Evolutionary conservation across 169 alveolate species (phyloP), one percentile per base, ranked within the genome.

Genomic region (Babesia bovis): DNA sequence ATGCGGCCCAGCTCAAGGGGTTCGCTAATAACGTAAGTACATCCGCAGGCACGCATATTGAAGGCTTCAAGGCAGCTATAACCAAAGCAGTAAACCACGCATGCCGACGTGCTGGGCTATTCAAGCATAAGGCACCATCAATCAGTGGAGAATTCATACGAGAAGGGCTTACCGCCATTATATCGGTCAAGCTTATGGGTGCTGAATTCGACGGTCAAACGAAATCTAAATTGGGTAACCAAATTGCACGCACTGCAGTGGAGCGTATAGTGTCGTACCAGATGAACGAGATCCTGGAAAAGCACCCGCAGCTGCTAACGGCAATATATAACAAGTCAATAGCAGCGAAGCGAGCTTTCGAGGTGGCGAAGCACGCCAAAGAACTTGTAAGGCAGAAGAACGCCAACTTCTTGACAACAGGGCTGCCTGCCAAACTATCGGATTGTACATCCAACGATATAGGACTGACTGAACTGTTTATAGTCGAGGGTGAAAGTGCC

Each of bases 151-250:
- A 89, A 47, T 85, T 82, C 49, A 77, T 81, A 47, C 68, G 93
- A 63, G 94, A 76, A 52, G 92, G 94, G 23, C 73, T 90, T 72
- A 84, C 90, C 50, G 94, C 94, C 55, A 82, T 91, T 28, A 76
- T 91, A 21, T 84, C 91, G 17, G 82, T 91, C 15, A 89, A 77
- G 72, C 67, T 89, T 60, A 76, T 57, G 55, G 85, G 89, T 30
- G 92, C 95, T 4, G 94, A 90, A 63, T 91, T 91, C 73, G 94
- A 91, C 71, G 95, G 95, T 6, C 95, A 91, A 69, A 91, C 95
- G 15, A 91, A 91, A 61, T 78, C 84, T n/a, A 91, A 84, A 66
- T 82, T 91, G 42, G 93, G 94, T 42, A 86, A 85, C 45, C 68
- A 76, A 49, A 35, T 79, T 25, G 91, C 87, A 23, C 70, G 84